A percentile compares a stretch with the other conserved stretches of the same genome.
These are phyloP conservation scores for Bacidia rubella DNA, from an alignment of 495 filamentous ascomycete species.

Conservation along the genomic window DNA sequence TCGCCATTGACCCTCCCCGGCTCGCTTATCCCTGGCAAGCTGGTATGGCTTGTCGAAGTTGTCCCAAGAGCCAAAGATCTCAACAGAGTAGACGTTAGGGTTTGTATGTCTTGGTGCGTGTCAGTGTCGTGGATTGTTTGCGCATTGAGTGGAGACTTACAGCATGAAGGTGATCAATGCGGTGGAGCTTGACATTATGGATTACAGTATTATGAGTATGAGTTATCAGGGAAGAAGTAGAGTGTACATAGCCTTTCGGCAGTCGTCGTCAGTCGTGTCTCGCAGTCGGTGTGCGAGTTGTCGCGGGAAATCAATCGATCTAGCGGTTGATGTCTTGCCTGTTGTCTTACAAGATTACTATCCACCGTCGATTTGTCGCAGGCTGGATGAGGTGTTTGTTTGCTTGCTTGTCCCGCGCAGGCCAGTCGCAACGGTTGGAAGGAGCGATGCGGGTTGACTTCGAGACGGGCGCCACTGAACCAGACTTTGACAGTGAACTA, in stretches of 20 bases:
- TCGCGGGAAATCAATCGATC: background rate
- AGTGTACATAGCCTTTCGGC: too few relatives aligned
- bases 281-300: too few relatives aligned
- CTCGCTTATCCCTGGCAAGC: constrained; percentile 63
- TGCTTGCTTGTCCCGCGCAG: background rate
- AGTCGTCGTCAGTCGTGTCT: too few relatives aligned
- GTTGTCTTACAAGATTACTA: too few relatives aligned
- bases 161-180: constrained; percentile 63
- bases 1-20: constrained; percentile 61
- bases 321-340: too few relatives aligned
- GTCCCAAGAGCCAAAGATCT: constrained; percentile 85
- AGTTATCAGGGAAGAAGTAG: too few relatives aligned
- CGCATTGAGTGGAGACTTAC: constrained; percentile 36
- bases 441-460: background rate
- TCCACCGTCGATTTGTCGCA: background rate
- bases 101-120: constrained; percentile 44
- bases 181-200: constrained; percentile 47
- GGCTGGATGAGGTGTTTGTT: background rate
- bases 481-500: background rate
- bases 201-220: background rate
- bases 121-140: constrained; percentile 9
- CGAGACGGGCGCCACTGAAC: background rate
- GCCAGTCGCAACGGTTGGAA: background rate
- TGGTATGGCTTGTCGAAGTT: constrained; percentile 66
- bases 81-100: constrained; percentile 54